Conservation (phyloP, 805 yeast species). For the Debaryomyces maramus region DNA sequence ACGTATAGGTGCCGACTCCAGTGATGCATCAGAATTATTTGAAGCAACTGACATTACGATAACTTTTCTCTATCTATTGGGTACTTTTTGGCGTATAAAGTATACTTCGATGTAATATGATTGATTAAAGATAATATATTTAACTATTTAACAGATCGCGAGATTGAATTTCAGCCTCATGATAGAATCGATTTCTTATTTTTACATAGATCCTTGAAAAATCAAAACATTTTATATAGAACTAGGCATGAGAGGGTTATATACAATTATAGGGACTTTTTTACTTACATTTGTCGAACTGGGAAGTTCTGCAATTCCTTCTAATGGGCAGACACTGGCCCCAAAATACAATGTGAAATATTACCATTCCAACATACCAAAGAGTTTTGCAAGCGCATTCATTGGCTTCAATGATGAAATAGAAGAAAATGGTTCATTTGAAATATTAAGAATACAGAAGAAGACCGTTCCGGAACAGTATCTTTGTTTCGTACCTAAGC, state of each 20-base stretch:
- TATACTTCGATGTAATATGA: too few species aligned
- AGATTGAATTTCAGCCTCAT: too few species aligned
- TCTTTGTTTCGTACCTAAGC: conserved; percentile 22
- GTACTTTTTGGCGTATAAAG: too few species aligned
- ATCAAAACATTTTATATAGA: too few species aligned
- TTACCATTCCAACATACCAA: conserved; percentile 17
- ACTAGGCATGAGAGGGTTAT: too few species aligned
- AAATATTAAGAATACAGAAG: conserved; percentile 13
- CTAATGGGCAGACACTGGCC: background rate
- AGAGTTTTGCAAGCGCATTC: conserved; percentile 12
- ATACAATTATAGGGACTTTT: too few species aligned
- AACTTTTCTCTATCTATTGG: background rate
- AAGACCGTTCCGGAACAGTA: conserved; percentile 11
- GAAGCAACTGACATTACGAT: background rate
- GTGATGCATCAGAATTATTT: conserved; percentile 1
- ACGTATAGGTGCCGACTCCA: conserved; percentile 4
- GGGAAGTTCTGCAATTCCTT: background rate
- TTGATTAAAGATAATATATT: too few species aligned
- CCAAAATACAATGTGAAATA: conserved; percentile 18
- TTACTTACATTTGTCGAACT: too few species aligned
- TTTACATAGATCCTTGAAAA: too few species aligned
- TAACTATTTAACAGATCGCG: too few species aligned
- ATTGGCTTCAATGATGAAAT: conserved; percentile 8
- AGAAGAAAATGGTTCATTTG: conserved; percentile 15
- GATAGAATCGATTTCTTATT: too few species aligned